Evolutionary conservation across 352 stramenopile genomes (phyloP).

Genomic region (Thalassiosira mediterranea): DNA sequence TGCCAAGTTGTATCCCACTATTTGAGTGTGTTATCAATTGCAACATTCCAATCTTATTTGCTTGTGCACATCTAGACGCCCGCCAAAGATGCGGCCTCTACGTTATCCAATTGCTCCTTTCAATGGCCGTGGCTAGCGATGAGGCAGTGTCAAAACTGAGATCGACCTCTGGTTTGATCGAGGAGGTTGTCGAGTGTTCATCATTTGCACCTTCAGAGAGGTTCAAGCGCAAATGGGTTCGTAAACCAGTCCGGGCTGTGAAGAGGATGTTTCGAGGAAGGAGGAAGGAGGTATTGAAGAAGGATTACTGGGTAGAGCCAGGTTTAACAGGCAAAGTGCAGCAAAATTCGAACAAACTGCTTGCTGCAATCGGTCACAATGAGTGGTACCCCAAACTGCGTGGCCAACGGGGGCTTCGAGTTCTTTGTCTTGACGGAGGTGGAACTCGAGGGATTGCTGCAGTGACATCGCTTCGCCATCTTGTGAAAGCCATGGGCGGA

Average conservation of each 20-base stretch:
- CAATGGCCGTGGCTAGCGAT: constrained; percentile 75
- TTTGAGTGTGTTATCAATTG: too few species aligned
- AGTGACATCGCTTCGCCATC: constrained; percentile 58
- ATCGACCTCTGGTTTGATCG: constrained; percentile 58
- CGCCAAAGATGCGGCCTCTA: constrained; percentile 66
- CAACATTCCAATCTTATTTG: too few species aligned
- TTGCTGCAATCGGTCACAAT: constrained; percentile 79
- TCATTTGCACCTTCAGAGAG: constrained; percentile 62
- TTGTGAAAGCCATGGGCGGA: constrained; percentile 63
- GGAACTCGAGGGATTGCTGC: constrained; percentile 75
- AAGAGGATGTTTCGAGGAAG: constrained; percentile 30
- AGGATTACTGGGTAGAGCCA: constrained; percentile 21
- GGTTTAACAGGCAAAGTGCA: constrained; percentile 61
- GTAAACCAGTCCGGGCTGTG: constrained; percentile 62
- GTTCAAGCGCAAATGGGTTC: constrained; percentile 65
- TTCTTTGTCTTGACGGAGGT: constrained; percentile 77
- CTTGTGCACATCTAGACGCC: constrained; percentile 57
- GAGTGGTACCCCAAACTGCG: constrained; percentile 75
- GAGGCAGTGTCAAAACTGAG: constrained; percentile 63
- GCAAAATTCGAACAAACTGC: constrained; percentile 75
- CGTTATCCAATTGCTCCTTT: constrained; percentile 72
- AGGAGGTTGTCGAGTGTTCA: constrained; percentile 66
- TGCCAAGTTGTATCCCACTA: too few species aligned
- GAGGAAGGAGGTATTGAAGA: constrained; percentile 17
- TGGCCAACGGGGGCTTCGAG: constrained; percentile 65